Evolutionary conservation across 176 grass and related monocot genomes (phyloP), one percentile per base, ranked within the genome.

Genomic region (Chloris gayana): DNA sequence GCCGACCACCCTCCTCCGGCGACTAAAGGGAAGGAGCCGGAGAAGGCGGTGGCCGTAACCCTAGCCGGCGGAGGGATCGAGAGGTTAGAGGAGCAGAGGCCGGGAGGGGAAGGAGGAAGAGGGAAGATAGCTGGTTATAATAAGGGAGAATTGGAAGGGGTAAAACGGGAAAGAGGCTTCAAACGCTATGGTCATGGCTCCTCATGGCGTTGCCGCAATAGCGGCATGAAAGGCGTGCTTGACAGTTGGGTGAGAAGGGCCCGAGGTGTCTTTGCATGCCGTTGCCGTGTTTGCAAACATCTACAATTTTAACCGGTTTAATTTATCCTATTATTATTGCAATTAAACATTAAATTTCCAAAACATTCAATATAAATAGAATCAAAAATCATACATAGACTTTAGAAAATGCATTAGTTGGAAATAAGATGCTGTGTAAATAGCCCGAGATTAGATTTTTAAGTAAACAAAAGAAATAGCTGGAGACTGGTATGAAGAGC

Each of bases 31-130:
- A 42, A 25, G 70, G 15, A 15, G 21, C 38, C 13, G 63, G 22
- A 44, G 26, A 46, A 44, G 68, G n/a, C 39, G 74, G 21, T 60
- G 74, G 68, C 59, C 69, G 80, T 62, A 84, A 80, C 86, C 86
- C 86, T 88, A 88, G 69, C 62, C 75, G 75, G 86, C 75, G 63
- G 34, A 80, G 69, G 75, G 18, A n/a, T 64, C 66, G 85, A 75
- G 62, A 66, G 64, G 76, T 37, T 41, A 29, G 26, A 77, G 21
- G 74, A 24, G 44, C 13, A 15, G 45, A 19, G 76, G 76, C 76
- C 76, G 63, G 67, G 85, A 82, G 79, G 33, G 45, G 59, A 70
- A 59, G 74, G 59, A 67, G 67, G 58, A 27, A 12, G 25, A 45
- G 19, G 10, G 12, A 5, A 37, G 62, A 47, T 58, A n/a, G 21